These are phyloP conservation scores for Malassezia psittaci DNA, from an alignment of 1,284 basidiomycete species.

Conservation along the genomic window DNA sequence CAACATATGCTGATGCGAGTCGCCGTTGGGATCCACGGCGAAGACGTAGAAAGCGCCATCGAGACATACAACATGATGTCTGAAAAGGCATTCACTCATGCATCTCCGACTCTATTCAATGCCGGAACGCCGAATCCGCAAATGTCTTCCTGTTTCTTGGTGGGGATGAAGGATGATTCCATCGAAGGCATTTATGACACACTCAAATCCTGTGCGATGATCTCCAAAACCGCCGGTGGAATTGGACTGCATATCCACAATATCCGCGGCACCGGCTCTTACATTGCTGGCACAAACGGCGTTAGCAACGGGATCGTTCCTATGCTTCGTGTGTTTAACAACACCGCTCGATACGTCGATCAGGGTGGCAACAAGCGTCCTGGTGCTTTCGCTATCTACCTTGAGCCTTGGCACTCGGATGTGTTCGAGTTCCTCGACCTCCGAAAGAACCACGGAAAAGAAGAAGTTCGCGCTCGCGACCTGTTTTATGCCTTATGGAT, in stretches of 20 bases:
- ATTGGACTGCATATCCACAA: conserved; percentile 94
- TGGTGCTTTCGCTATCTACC: conserved; percentile 93
- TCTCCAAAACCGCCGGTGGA: conserved; percentile 96
- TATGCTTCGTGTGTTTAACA: conserved; percentile 96
- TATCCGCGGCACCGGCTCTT: conserved; percentile 83
- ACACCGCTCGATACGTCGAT: conserved; percentile 97
- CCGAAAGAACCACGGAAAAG: conserved; percentile 98
- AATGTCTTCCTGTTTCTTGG: conserved; percentile 92
- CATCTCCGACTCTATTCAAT: conserved; percentile 96
- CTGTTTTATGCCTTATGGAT: conserved; percentile 99
- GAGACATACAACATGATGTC: conserved; percentile 82
- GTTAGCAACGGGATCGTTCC: conserved; percentile 98
- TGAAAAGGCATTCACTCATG: conserved; percentile 78
- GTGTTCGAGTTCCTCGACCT: conserved; percentile 96
- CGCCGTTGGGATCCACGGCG: conserved; percentile 89
- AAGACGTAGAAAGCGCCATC: conserved; percentile 75
- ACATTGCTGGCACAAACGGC: conserved; percentile 87
- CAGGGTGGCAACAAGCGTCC: conserved; percentile 99
- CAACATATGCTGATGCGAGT: conserved; percentile 99
- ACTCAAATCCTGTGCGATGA: conserved; percentile 96
- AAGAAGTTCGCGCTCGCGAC: conserved; percentile 91
- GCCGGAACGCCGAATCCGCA: conserved; percentile 92
- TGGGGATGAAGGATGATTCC: conserved; percentile 96
- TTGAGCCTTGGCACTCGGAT: conserved; percentile 96
- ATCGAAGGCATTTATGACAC: conserved; percentile 99